These are phyloP conservation scores for Naematelia aurantialba DNA, from an alignment of 768 basidiomycete species.

Conservation along the genomic window DNA sequence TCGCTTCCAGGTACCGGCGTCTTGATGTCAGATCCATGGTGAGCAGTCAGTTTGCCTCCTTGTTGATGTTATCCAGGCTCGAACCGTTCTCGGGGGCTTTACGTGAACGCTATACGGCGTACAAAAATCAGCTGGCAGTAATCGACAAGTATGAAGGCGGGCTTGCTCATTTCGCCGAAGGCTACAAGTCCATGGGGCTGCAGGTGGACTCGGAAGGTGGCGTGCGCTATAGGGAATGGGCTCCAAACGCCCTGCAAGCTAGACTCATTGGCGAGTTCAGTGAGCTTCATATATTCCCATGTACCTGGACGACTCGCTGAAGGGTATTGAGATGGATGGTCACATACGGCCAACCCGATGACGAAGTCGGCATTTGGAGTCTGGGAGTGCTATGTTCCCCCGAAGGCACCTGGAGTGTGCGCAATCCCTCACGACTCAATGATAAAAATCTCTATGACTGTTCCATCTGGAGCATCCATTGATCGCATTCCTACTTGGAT, in stretches of 20 bases:
- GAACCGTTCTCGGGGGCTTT: slow-evolving; percentile 49
- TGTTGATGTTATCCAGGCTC: slow-evolving; percentile 37
- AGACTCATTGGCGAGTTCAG: slow-evolving; percentile 93
- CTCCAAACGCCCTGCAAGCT: slow-evolving; percentile 79
- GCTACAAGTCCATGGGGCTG: slow-evolving; percentile 72
- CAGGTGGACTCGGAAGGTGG: slow-evolving; percentile 64
- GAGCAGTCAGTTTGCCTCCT: slow-evolving; percentile 8
- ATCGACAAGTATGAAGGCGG: slow-evolving; percentile 81
- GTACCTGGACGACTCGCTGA: no score
- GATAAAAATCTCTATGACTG: slow-evolving; percentile 90
- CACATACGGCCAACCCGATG: slow-evolving; percentile 80
- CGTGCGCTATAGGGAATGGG: slow-evolving; percentile 91
- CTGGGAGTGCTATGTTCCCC: slow-evolving; percentile 77
- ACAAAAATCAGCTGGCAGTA: slow-evolving; percentile 45
- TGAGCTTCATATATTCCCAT: slow-evolving; percentile 54
- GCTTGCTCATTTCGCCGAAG: slow-evolving; percentile 70
- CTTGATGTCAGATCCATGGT: slow-evolving; percentile 50
- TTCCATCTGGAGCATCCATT: slow-evolving; percentile 71
- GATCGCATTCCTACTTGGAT: slow-evolving; percentile 95
- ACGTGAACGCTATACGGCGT: slow-evolving; percentile 46
- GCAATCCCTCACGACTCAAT: slow-evolving; percentile 93
- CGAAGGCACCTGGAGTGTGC: slow-evolving; percentile 64
- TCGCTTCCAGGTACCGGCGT: slow-evolving; percentile 34
- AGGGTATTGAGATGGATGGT: slow-evolving; percentile 71
- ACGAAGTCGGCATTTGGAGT: slow-evolving; percentile 77